Percentiles rank a stretch among this genome's conserved stretches.
These are phyloP conservation scores for Aspergillus cavernicola DNA, from an alignment of 495 filamentous ascomycete genomes.

Conservation along the genomic window DNA sequence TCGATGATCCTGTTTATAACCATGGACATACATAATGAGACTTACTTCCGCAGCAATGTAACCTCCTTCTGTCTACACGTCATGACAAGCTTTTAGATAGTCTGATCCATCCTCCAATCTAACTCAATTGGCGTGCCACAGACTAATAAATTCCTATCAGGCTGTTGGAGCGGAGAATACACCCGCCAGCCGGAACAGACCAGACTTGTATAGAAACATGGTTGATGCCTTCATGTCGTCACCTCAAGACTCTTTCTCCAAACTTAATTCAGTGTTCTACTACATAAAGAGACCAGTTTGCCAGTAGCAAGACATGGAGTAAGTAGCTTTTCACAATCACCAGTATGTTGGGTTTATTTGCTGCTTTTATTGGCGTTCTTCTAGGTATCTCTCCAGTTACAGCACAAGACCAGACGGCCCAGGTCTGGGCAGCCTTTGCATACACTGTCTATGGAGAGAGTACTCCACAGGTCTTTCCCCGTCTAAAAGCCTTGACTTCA, in stretches of 20 bases:
- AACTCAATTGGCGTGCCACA: too few relatives aligned
- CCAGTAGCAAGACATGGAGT: not conserved
- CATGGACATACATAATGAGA: too few relatives aligned
- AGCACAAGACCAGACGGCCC: slow-evolving; percentile 42
- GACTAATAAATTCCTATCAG: not conserved
- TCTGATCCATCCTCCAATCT: not conserved
- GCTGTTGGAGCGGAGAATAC: not conserved
- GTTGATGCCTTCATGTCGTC: slow-evolving; percentile 4
- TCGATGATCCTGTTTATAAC: too few relatives aligned
- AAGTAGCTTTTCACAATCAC: not conserved
- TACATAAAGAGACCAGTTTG: not conserved
- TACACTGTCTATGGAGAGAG: slow-evolving; percentile 73
- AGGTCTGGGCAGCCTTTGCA: slow-evolving; percentile 63
- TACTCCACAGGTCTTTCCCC: slow-evolving; percentile 54
- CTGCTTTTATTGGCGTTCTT: slow-evolving; percentile 10
- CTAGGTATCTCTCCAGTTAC: slow-evolving; percentile 12
- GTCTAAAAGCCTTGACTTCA: slow-evolving; percentile 53
- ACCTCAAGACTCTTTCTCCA: not conserved
- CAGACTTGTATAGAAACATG: not conserved
- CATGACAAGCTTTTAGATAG: not conserved
- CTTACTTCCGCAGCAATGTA: too few relatives aligned
- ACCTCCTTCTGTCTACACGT: slow-evolving; percentile 1
- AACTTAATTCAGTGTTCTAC: not conserved
- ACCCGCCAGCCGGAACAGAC: slow-evolving; percentile 1
- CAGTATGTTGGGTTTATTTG: slow-evolving; percentile 17